Conservation (phyloP, 352 stramenopile species). For the Globisporangium barbulae region DNA sequence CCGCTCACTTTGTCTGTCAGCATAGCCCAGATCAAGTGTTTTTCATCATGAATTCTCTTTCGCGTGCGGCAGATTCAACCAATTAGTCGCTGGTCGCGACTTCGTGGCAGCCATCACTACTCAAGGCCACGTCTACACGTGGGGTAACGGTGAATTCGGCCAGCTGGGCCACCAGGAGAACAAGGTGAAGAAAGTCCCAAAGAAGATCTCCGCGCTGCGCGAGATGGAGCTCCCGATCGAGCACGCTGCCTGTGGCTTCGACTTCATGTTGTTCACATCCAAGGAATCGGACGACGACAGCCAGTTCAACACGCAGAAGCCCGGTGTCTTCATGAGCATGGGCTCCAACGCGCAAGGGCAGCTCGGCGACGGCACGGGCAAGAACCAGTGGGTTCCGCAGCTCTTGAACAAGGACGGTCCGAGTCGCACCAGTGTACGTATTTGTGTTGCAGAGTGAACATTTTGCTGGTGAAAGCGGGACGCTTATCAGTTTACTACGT, state of each 20-base stretch:
- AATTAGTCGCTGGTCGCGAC: slow-evolving; percentile 51
- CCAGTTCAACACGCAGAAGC: slow-evolving; percentile 75
- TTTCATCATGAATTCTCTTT: slow-evolving; percentile 5
- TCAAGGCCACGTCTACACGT: slow-evolving; percentile 73
- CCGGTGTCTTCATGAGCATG: slow-evolving; percentile 81
- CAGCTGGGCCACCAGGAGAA: slow-evolving; percentile 84
- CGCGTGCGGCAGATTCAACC: slow-evolving; percentile 37
- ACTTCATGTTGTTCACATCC: slow-evolving; percentile 76
- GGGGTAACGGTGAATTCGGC: slow-evolving; percentile 71
- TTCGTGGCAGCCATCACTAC: slow-evolving; percentile 58
- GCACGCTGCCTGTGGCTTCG: slow-evolving; percentile 46
- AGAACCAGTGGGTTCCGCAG: slow-evolving; percentile 83
- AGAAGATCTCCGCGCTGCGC: slow-evolving; percentile 81
- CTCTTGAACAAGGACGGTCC: slow-evolving; percentile 69
- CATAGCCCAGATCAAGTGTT: background rate
- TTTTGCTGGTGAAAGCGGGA: background rate
- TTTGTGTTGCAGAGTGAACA: background rate
- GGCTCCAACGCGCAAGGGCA: slow-evolving; percentile 69
- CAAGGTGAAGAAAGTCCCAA: slow-evolving; percentile 82
- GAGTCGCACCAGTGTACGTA: slow-evolving; percentile 47
- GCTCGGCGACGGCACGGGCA: slow-evolving; percentile 58
- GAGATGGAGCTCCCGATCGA: slow-evolving; percentile 75
- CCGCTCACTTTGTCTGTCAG: background rate
- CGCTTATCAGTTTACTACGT: background rate
- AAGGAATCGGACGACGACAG: slow-evolving; percentile 58